Base-by-base conservation (phyloP, 441 rosid species). In the Cnidoscolus chayamansa region DNA sequence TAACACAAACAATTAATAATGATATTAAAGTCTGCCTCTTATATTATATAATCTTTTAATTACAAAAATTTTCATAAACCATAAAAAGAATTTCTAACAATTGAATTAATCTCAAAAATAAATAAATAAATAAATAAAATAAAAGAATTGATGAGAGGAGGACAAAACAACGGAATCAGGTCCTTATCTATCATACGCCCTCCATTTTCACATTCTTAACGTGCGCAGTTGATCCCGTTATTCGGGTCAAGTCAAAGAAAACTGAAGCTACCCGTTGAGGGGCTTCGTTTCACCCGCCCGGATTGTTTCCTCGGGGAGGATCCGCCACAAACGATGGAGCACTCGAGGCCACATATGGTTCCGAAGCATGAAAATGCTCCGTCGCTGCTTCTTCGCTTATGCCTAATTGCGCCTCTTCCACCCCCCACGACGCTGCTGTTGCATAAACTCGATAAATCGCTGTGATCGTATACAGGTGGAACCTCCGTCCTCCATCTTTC, bases 401-500 rank as follows among this genome's bases (percentile, higher is more conserved):
- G 82, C 32, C 72, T 77, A 7, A 67, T 74, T 1, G 0, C 3
- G 4, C 79, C 77, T 3, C 63, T 59, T 13, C 73, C 31, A 11
- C 75, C 72, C 0, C 7, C 45, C 0, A 40, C 45, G 6, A 40
- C 7, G n/a, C 77, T 78, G 17, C 78, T 78, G 0, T 40, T 40
- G 45, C 45, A 40, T 35, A 73, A 81, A 49, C 86, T 82, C 0
- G 87, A 68, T 11, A 60, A n/a, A 5, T 82, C 77, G n/a, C 87
- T 81, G 10, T 76, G 71, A 32, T 88, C 93, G 53, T 86, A 90
- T 0, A 82, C 30, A 2, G 96, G 87, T 0, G 96, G 95, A 0
- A 88, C 71, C 72, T 90, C 98, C 40, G 83, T 74, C 50, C 89
- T 72, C 98, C 98, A 92, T 77, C 93, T 76, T 10, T 86, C 92